Base-by-base conservation (phyloP, 495 filamentous ascomycete genomes). In the Aspergillus carlsbadensis region DNA sequence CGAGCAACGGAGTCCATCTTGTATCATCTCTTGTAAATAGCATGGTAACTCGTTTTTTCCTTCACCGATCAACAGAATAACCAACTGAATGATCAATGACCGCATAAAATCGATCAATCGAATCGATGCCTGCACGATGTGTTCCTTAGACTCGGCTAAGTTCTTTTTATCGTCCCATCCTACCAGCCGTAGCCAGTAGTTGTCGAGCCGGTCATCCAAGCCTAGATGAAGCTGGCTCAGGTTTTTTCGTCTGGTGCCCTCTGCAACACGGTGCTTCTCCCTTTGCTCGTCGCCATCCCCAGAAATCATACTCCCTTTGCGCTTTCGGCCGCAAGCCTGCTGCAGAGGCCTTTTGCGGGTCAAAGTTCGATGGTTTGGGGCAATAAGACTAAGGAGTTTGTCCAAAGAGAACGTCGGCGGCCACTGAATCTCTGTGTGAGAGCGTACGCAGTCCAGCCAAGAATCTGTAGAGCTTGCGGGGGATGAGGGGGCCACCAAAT, bases 161-260 rank as follows among this genome's bases (percentile, higher is more conserved):
- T 70, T 77, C 65, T 78, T 78, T 14, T 70, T 67, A 11, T 68
- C 72, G 46, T 78, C 76, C 75, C 75, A 78, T 22, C 75, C 75
- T 21, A 74, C 75, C 10, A 66, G 66, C 58, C 77, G 71, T 11
- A 78, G 66, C 62, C 77, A 78, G 57, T 68, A 75, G 52, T 77
- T 70, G 44, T 74, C 71, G 36, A 78, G 66, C 6, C 72, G 66
- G 53, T 67, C 67, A 52, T 72, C 71, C 22, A 78, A 56, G 58
- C 79, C 70, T 41, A 75, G 66, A 54, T 76, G 64, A 40, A 74
- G 58, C 63, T 75, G 62, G 64, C 77, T 76, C 3, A 78, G 67
- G 60, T 70, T 72, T 61, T 76, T 76, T 22, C 75, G 71, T 20
- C 75, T 67, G 52, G 77, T 77, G 33, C 72, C 75, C 59, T 78